Conservation (phyloP, 1,139 yeast genomes). For the Neolecta irregularis region DNA sequence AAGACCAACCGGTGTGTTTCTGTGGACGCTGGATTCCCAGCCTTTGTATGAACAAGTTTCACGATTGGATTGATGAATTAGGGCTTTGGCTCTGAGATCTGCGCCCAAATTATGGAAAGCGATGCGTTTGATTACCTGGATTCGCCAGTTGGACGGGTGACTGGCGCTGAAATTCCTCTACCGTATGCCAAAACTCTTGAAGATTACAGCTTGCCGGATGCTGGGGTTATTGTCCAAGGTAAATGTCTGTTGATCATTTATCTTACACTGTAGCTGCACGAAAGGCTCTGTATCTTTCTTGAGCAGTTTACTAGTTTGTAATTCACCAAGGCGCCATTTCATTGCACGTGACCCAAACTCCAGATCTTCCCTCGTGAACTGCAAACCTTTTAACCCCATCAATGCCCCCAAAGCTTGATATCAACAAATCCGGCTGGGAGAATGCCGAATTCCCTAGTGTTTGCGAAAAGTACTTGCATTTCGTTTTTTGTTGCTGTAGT, state of each 20-base stretch:
- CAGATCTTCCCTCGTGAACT: no score
- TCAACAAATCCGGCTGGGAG: constrained; percentile 26
- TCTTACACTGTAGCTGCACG: no score
- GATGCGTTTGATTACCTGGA: constrained; percentile 97
- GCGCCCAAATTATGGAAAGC: constrained; percentile 96
- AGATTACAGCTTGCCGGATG: constrained; percentile 97
- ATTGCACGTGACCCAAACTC: not conserved
- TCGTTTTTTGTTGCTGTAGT: constrained; percentile 2
- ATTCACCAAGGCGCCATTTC: not conserved
- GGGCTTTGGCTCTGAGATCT: constrained; percentile 96
- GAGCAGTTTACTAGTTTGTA: not conserved
- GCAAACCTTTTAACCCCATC: no score
- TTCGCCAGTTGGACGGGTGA: constrained; percentile 85
- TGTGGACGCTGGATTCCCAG: constrained; percentile 96
- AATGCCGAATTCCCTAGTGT: constrained; percentile 32
- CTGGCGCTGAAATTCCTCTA: constrained; percentile 99
- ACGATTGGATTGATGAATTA: no score
- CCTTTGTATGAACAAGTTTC: constrained; percentile 39
- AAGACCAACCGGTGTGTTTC: constrained; percentile 94
- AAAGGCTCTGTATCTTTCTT: constrained; percentile 58
- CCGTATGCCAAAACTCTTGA: constrained; percentile 95
- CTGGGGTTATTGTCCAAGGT: constrained; percentile 76
- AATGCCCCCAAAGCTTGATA: no score
- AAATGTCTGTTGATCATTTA: no score
- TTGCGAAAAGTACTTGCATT: constrained; percentile 13